Evolutionary conservation across 1,284 basidiomycete species (phyloP).

Genomic region (Naganishia albida): DNA sequence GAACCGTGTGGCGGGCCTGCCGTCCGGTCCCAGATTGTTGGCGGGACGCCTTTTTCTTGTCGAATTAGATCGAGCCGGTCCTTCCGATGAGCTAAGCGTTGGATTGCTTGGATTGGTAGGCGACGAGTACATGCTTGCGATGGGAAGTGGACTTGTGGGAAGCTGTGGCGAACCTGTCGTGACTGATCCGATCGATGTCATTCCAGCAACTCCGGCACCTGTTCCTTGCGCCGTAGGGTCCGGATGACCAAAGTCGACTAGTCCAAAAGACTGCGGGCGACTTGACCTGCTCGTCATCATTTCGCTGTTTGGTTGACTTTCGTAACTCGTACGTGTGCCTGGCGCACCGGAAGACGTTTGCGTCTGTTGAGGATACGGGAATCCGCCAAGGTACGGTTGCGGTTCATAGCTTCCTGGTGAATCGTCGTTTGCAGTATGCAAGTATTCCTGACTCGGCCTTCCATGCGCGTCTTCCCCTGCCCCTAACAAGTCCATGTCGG

Average conservation of each 20-base stretch:
- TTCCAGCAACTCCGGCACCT: neutral
- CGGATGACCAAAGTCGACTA: constrained; percentile 17
- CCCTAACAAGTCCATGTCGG: constrained; percentile 24
- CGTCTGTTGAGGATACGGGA: neutral
- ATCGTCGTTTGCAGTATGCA: constrained; percentile 17
- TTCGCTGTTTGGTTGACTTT: constrained; percentile 13
- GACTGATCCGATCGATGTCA: constrained; percentile 4
- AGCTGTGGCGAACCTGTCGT: constrained; percentile 16
- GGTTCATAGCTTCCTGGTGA: constrained; percentile 27
- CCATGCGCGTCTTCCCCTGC: constrained; percentile 18
- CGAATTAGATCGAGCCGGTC: constrained; percentile 46
- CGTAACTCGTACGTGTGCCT: constrained; percentile 14
- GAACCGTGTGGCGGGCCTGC: constrained; percentile 29
- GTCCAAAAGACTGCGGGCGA: constrained; percentile 14
- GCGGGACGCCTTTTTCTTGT: constrained; percentile 46
- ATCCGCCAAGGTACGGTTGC: constrained; percentile 15
- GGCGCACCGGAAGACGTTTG: constrained; percentile 5
- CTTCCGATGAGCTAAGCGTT: constrained; percentile 30
- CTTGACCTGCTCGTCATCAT: constrained; percentile 5
- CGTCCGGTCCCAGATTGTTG: constrained; percentile 15
- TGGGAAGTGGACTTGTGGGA: constrained; percentile 9
- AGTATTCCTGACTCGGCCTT: constrained; percentile 7
- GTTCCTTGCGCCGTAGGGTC: neutral
- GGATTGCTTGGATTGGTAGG: constrained; percentile 2
- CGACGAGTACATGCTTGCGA: constrained; percentile 2